Percentiles rank a stretch among this genome's conserved stretches.
Evolutionary conservation across 495 filamentous ascomycete species (phyloP).

Genomic region (Penicillium canariense): DNA sequence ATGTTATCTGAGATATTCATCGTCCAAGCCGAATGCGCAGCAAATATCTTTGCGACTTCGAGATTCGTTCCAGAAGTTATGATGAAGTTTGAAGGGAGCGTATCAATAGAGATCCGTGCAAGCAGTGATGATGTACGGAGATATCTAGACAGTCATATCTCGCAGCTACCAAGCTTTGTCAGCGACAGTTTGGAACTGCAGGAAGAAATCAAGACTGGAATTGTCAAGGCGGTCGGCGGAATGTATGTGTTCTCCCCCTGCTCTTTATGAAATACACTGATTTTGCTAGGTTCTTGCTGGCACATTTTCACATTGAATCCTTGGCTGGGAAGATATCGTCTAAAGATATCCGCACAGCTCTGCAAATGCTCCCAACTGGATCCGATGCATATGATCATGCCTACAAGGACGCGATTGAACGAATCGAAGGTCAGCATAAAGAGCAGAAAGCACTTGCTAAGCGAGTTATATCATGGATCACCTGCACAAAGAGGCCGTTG

Average conservation of each 20-base stretch:
- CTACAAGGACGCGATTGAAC: background rate
- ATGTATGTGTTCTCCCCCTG: background rate
- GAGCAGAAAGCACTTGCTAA: background rate
- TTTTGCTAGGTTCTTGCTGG: background rate
- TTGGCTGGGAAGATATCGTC: too few relatives aligned
- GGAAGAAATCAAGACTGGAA: background rate
- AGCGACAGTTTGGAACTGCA: background rate
- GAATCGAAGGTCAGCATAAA: background rate
- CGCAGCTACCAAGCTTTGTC: background rate
- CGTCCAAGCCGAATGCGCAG: background rate
- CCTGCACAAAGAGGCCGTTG: background rate
- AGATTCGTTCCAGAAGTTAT: background rate
- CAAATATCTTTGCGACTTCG: background rate
- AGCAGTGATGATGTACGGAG: background rate
- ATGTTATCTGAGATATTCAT: background rate
- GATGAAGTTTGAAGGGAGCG: background rate
- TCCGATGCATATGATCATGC: background rate
- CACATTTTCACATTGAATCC: background rate
- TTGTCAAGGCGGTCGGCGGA: background rate
- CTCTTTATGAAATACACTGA: background rate
- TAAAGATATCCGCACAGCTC: too few relatives aligned
- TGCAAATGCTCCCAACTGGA: too few relatives aligned
- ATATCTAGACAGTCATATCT: background rate
- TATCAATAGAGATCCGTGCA: background rate
- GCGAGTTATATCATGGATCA: background rate